phyloP scores from a whole-genome alignment of 225 moss, liverwort and hornwort genomes.

The Sphagnum tenellum region DNA sequence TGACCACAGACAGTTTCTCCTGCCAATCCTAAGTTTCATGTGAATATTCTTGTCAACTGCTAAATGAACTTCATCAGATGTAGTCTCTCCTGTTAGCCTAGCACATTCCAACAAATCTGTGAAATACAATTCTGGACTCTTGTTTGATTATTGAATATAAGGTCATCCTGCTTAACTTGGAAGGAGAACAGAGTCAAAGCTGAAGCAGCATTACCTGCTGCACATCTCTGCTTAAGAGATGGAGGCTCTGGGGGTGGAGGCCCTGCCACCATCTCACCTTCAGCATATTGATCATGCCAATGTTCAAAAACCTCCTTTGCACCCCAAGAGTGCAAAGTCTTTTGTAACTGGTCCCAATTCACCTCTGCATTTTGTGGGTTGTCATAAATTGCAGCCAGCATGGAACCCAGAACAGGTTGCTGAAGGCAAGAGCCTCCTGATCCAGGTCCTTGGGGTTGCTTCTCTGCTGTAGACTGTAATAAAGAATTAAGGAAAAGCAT shows the following conservation, averaged over 20 bases:
- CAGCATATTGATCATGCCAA: constrained; percentile 73
- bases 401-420: constrained; percentile 71
- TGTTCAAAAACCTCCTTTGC: constrained; percentile 83
- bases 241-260: constrained; percentile 52
- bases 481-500: constrained; percentile 6
- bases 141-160: no score
- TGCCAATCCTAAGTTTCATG: no score
- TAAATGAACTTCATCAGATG: no score
- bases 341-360: constrained; percentile 79
- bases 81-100: no score
- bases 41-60: no score
- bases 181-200: no score
- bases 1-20: no score
- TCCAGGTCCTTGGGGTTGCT: constrained; percentile 62
- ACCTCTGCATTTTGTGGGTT: constrained; percentile 62
- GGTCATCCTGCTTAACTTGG: no score
- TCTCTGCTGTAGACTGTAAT: constrained; percentile 65
- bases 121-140: no score
- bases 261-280: constrained; percentile 98
- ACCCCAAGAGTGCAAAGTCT: constrained; percentile 86
- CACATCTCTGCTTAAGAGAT: constrained; percentile 14
- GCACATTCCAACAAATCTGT: no score
- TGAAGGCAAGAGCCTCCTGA: constrained; percentile 78
- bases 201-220: no score
- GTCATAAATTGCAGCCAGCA: constrained; percentile 88